phyloP scores from a whole-genome alignment of 139 green algal genomes.

The Ostreobium quekettii region DNA sequence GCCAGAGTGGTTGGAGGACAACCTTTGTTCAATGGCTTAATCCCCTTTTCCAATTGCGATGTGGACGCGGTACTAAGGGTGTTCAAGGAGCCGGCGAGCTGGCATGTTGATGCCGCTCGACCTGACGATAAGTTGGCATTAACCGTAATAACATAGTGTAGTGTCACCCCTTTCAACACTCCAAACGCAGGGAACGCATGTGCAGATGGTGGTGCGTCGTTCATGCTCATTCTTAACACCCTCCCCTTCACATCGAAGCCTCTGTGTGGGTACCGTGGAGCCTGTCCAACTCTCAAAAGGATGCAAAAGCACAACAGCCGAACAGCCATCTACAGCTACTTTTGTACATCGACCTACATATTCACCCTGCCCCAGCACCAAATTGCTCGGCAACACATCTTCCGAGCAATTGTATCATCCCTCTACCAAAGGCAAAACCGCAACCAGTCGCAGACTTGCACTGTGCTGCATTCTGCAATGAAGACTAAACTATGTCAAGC shows the following conservation, averaged over 20 bases:
- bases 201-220: no score
- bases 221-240: no score
- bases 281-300: not conserved
- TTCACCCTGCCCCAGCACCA: not conserved
- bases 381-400: not conserved
- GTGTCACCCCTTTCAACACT: not conserved
- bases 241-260: not conserved
- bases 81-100: no score
- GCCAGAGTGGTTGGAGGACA: no score
- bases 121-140: no score
- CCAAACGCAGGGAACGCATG: not conserved
- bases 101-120: no score
- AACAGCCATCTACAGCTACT: not conserved
- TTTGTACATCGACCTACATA: not conserved
- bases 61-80: no score
- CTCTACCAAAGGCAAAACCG: not conserved
- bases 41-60: no score
- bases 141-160: no score
- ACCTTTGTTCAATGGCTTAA: no score
- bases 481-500: not conserved
- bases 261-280: not conserved
- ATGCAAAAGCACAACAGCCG: not conserved
- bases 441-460: not conserved
- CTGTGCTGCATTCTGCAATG: not conserved
- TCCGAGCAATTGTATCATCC: not conserved